Percentiles rank a stretch among this genome's conserved stretches.
These are phyloP conservation scores for Trypanosoma theileri DNA, from an alignment of 208 protist species.

Conservation along the genomic window DNA sequence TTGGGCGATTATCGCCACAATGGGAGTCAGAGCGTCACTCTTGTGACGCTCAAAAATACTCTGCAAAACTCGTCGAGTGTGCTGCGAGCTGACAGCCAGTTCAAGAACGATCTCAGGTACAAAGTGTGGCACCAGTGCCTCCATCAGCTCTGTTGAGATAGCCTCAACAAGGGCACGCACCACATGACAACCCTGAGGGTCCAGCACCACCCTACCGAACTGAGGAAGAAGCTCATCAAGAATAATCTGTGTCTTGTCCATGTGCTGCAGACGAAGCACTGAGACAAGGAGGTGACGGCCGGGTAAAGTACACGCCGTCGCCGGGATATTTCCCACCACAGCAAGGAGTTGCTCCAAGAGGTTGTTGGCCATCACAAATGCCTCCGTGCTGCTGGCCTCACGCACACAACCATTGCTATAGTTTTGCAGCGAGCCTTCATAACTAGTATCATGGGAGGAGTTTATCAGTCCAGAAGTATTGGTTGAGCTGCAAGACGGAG, in stretches of 20 bases:
- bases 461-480: constrained; percentile 12
- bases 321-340: constrained; percentile 46
- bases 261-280: constrained; percentile 59
- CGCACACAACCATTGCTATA: constrained; percentile 5
- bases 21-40: constrained; percentile 40
- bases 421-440: constrained; percentile 29
- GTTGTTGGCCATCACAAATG: background rate
- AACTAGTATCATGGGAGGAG: constrained; percentile 31
- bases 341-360: constrained; percentile 47
- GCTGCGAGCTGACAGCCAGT: constrained; percentile 53
- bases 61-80: constrained; percentile 77
- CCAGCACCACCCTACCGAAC: constrained; percentile 59
- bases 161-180: constrained; percentile 67
- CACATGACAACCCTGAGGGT: constrained; percentile 73
- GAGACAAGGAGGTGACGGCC: constrained; percentile 57
- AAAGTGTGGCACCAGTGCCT: constrained; percentile 44
- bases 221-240: constrained; percentile 61
- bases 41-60: constrained; percentile 73
- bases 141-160: constrained; percentile 50
- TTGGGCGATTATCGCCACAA: constrained; percentile 57
- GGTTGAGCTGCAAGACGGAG: constrained; percentile 13
- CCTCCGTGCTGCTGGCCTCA: constrained; percentile 2
- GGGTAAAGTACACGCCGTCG: constrained; percentile 46
- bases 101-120: constrained; percentile 36
- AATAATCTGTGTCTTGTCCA: constrained; percentile 55